Base-by-base conservation (phyloP, 257 asterid genomes). In the Mentha longifolia region DNA sequence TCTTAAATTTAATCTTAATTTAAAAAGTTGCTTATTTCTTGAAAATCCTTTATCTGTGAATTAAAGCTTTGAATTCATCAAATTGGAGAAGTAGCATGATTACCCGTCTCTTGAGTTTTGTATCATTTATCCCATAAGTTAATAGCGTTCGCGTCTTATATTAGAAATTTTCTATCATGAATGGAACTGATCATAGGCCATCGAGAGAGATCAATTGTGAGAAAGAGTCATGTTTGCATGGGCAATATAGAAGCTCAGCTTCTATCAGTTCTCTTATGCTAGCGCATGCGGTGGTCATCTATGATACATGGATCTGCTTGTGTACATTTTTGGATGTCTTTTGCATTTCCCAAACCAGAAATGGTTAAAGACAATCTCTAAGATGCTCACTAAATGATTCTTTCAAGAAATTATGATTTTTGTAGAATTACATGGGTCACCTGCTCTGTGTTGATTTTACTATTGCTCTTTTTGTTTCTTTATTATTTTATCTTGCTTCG, bases 201-300 rank as follows among this genome's bases (percentile, higher is more conserved):
- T 6, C 12, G 33, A 56, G 20, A 28, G 55, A 46, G 73, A 20
- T 71, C 28, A 66, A 19, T 15, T 54, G 14, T 54, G 9, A 54
- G 52, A 54, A 45, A 66, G 51, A 67, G 54, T n/a, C 11, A 30
- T 59, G 41, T 16, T 2, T 51, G 56, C 64, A n/a, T 50, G 77
- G 65, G 58, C 39, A 49, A 47, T 51, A 13, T 52, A 9, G 60
- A 54, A 54, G 39, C 41, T 65, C 19, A 17, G 22, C 5, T 19
- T 43, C 37, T 42, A 17, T 8, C 14, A 13, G 3, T 4, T 9
- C 45, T 62, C 7, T 28, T 45, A 50, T 61, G 13, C 14, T 35
- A 52, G 25, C 68, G 14, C 45, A 25, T 42, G 15, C 47, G 54
- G 46, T 35, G 13, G 14, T 19, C 42, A 35, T 45, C 25, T 45